Percentiles rank a stretch among this genome's conserved stretches.
Conservation (phyloP, 768 basidiomycete genomes). For the Xerocomus brunneocitrinus region DNA sequence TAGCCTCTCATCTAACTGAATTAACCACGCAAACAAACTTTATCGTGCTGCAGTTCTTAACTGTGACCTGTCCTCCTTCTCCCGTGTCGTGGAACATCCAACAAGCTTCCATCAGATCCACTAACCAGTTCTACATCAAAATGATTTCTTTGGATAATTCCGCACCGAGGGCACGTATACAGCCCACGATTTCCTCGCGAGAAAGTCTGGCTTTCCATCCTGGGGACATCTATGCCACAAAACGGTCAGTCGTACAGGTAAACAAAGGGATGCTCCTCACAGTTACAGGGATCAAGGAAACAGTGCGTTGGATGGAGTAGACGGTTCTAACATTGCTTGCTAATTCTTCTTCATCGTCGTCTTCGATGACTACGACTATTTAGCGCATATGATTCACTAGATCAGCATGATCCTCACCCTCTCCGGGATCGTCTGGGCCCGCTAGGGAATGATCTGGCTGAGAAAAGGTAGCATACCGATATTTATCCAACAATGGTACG, state of each 20-base stretch:
- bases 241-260: conserved; percentile 5
- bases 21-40: background rate
- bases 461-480: conserved; percentile 69
- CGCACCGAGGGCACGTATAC: conserved; percentile 42
- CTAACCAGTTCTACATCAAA: conserved; percentile 25
- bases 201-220: conserved; percentile 30
- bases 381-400: background rate
- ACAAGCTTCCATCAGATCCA: background rate
- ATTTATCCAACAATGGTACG: conserved; percentile 53
- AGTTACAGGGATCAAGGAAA: conserved; percentile 24
- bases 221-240: conserved; percentile 14
- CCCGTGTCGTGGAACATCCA: background rate
- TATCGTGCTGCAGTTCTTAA: background rate
- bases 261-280: conserved; percentile 15
- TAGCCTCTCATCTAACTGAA: too few species aligned
- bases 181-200: conserved; percentile 36
- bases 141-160: conserved; percentile 39
- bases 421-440: conserved; percentile 26
- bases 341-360: conserved; percentile 17
- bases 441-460: conserved; percentile 52
- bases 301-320: conserved; percentile 17
- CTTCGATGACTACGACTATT: conserved; percentile 15
- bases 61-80: background rate
- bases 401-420: conserved; percentile 17
- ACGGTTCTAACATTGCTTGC: conserved; percentile 19